phyloP scores from a whole-genome alignment of 441 rosid species.

The Erodium moschatum region DNA sequence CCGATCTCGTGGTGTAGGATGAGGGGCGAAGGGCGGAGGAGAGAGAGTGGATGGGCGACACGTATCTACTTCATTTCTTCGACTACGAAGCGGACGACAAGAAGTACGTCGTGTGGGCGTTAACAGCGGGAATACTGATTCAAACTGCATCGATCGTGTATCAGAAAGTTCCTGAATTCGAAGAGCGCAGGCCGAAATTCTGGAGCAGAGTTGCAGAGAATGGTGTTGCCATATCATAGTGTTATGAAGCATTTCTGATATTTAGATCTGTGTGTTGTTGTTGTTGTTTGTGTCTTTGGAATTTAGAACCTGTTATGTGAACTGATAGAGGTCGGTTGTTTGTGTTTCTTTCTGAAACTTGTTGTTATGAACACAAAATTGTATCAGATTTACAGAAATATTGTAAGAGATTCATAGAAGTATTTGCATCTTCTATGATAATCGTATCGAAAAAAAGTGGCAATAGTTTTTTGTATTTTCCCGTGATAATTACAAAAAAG shows the following conservation, averaged over 20 bases:
- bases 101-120: constrained; percentile 69
- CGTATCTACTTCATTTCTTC: constrained; percentile 64
- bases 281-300: too few relatives aligned
- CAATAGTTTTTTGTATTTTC: too few relatives aligned
- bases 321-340: too few relatives aligned
- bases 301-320: too few relatives aligned
- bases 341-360: too few relatives aligned
- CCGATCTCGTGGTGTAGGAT: constrained; percentile 36
- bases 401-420: too few relatives aligned
- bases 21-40: constrained; percentile 64
- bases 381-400: too few relatives aligned
- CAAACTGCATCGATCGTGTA: constrained; percentile 76
- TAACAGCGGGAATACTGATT: constrained; percentile 83
- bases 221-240: constrained; percentile 26
- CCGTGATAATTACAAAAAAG: too few relatives aligned
- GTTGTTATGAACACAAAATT: too few relatives aligned
- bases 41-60: constrained; percentile 79
- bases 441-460: too few relatives aligned
- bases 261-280: too few relatives aligned
- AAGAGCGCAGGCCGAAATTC: constrained; percentile 64
- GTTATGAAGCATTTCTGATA: not conserved
- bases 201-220: constrained; percentile 35
- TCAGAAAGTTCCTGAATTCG: constrained; percentile 55
- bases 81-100: constrained; percentile 48
- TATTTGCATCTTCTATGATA: too few relatives aligned